Base-by-base conservation (phyloP, 345 rosid genomes). In the Rhodomyrtus tomentosa region DNA sequence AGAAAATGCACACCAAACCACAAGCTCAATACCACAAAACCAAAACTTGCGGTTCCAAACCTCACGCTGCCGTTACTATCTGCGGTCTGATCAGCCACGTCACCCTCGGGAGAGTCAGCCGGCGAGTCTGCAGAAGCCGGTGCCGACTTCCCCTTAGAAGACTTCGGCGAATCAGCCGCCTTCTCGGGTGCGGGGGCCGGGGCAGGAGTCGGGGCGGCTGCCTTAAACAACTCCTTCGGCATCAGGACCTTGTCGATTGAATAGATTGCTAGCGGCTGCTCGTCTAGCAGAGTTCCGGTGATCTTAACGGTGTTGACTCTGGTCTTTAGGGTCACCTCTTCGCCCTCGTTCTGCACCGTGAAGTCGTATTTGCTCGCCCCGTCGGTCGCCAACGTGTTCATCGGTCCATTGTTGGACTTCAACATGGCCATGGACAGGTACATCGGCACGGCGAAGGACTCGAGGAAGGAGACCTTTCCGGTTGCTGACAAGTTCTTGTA, bases 301-400 rank as follows among this genome's bases (percentile, higher is more conserved):
- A 98, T 92, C 85, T 91, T 92, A 45, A 93, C 98, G 3, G 98
- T 93, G 89, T 86, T 89, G 81, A 93, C 80, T 87, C 89, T 93
- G 50, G 98, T 92, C 93, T 90, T 94, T 73, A 98, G 86, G 3
- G 99, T 94, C 86, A 98, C 91, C 22, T 92, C 84, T 58, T 94
- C 93, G 5, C 98, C 98, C 4, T 98, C 95, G 56, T 95, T 95
- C 87, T 98, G 99, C 27, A 98, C 99, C 0, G 94, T 95, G 87
- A 98, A 90, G 87, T 94, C 98, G 22, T 87, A 98, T 90, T 95
- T 95, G 86, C 84, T 93, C 21, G 93, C 94, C 32, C 99, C 99
- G 10, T 96, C 95, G 6, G 99, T 98, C 6, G 99, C 99, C 3
- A 98, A 87, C 12, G 99, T 95, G 99, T 94, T 98, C 98, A 94